Evolutionary conservation across 2,329 filamentous ascomycete genomes (phyloP).

Genomic region (Neofusicoccum ribis): DNA sequence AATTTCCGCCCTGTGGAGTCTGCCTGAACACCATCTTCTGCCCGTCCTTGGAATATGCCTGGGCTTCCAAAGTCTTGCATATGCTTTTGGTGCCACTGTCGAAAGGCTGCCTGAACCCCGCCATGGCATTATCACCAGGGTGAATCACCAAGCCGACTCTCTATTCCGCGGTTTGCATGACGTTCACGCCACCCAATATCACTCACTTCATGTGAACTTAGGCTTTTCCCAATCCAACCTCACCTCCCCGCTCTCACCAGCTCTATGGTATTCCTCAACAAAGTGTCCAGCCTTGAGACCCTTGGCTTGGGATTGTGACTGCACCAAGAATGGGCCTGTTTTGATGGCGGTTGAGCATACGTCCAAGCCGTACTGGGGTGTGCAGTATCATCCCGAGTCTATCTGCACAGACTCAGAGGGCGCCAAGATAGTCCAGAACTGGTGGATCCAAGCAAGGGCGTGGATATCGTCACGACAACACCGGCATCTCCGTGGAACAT

Average conservation of each 20-base stretch:
- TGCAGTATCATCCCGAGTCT: conserved; percentile 91
- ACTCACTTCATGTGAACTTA: conserved; percentile 58
- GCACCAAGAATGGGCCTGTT: conserved; percentile 54
- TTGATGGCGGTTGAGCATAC: conserved; percentile 76
- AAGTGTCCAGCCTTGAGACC: conserved; percentile 37
- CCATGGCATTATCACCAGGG: conserved; percentile 75
- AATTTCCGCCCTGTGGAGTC: conserved; percentile 73
- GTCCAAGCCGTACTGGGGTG: conserved; percentile 74
- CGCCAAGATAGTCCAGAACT: conserved; percentile 66
- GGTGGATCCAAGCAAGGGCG: conserved; percentile 66
- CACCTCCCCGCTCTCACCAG: conserved; percentile 25
- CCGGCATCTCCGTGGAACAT: background rate
- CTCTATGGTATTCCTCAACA: conserved; percentile 42
- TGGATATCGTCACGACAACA: conserved; percentile 55
- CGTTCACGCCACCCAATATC: conserved; percentile 75
- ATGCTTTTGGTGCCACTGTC: conserved; percentile 67
- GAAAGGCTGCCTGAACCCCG: conserved; percentile 68
- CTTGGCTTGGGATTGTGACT: conserved; percentile 51
- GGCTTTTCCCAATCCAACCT: conserved; percentile 34
- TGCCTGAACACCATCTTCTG: conserved; percentile 59
- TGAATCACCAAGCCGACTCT: conserved; percentile 61
- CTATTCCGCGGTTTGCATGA: conserved; percentile 64
- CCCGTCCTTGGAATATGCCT: conserved; percentile 88
- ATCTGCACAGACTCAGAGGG: conserved; percentile 74
- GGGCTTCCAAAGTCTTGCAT: conserved; percentile 80